Percentiles rank a stretch among this genome's conserved stretches.
Evolutionary conservation across 768 basidiomycete species (phyloP).

Genomic region (Lactarius hatsudake): DNA sequence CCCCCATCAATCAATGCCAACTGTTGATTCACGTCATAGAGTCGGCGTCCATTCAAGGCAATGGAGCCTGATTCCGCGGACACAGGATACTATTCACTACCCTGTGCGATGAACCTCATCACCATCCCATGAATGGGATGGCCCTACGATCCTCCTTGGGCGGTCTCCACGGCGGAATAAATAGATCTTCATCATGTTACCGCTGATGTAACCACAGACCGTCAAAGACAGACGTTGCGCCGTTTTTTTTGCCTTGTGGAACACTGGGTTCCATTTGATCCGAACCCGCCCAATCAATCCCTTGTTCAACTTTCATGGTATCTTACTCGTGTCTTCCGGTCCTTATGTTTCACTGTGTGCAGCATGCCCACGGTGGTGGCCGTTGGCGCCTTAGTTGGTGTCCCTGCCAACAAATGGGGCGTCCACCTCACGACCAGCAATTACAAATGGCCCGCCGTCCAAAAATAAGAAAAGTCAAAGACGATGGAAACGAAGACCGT

Average conservation of each 20-base stretch:
- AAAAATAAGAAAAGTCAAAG: background rate
- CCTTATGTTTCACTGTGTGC: background rate
- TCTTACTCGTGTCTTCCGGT: no score
- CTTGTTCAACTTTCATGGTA: background rate
- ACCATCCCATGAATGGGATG: background rate
- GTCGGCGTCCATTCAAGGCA: background rate
- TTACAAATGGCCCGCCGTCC: background rate
- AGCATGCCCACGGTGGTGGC: background rate
- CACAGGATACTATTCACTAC: background rate
- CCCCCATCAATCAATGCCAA: conserved; percentile 9
- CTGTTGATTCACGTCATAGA: background rate
- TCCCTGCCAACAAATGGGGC: background rate
- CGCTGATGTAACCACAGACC: background rate
- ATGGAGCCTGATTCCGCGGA: background rate
- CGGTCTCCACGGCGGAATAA: conserved; percentile 6
- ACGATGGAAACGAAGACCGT: background rate
- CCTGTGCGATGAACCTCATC: no score
- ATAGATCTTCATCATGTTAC: background rate
- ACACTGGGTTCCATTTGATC: background rate
- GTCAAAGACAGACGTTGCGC: background rate
- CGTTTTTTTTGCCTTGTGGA: background rate
- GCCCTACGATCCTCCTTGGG: background rate
- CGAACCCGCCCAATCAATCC: background rate
- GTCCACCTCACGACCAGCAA: background rate
- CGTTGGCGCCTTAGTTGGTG: background rate